Evolutionary conservation across 495 filamentous ascomycete species (phyloP).

Genomic region (Cercophora sp.): DNA sequence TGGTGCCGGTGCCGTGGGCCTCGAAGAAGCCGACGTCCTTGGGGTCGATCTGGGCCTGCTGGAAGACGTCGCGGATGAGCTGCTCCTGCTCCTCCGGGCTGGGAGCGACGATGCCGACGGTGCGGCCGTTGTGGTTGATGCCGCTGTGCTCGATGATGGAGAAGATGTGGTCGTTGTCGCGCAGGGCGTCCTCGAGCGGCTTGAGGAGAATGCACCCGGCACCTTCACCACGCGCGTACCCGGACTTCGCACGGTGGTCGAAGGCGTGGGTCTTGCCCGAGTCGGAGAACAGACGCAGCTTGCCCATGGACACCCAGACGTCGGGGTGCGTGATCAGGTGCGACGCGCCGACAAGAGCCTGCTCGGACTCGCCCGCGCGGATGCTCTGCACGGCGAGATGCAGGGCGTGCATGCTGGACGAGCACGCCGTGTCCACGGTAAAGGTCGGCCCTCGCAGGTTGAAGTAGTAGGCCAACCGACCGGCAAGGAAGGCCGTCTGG

Average conservation of each 20-base stretch:
- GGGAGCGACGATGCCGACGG: conserved; percentile 52
- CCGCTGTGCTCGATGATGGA: conserved; percentile 52
- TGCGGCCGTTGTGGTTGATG: conserved; percentile 54
- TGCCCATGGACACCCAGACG: conserved; percentile 38
- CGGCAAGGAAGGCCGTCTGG: conserved; percentile 46
- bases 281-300: conserved; percentile 33
- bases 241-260: conserved; percentile 40
- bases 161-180: conserved; percentile 52
- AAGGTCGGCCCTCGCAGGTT: conserved; percentile 54
- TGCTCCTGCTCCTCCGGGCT: conserved; percentile 47
- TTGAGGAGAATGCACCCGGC: conserved; percentile 49
- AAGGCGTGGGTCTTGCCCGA: conserved; percentile 38
- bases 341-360: conserved; percentile 45
- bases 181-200: conserved; percentile 46
- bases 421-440: conserved; percentile 83
- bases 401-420: conserved; percentile 58
- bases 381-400: conserved; percentile 78
- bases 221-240: conserved; percentile 43
- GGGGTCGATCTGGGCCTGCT: conserved; percentile 37
- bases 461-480: conserved; percentile 55
- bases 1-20: conserved; percentile 58
- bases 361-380: conserved; percentile 49
- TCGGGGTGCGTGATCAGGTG: conserved; percentile 42
- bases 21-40: conserved; percentile 45
- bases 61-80: conserved; percentile 42